phyloP scores from a whole-genome alignment of 2,329 filamentous ascomycete genomes.

The Dothistroma pini region DNA sequence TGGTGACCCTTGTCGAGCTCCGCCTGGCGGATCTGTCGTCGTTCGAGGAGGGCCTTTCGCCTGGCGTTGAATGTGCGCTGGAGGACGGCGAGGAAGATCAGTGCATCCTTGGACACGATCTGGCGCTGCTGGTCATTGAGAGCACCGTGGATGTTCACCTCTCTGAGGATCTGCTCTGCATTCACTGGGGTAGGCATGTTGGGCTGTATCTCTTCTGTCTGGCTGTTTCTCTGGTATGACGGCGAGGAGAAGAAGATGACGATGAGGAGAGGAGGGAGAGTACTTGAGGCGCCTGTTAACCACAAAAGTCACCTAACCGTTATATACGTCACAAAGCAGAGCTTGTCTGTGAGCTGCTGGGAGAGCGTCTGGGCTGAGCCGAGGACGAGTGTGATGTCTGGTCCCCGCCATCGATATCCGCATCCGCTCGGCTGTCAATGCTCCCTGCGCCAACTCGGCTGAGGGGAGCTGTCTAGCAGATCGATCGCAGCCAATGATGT shows the following conservation, averaged over 20 bases:
- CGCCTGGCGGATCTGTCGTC: constrained; percentile 79
- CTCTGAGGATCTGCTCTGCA: constrained; percentile 71
- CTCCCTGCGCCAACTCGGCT: constrained; percentile 7
- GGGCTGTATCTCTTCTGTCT: constrained; percentile 1
- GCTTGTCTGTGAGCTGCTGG: constrained; percentile 12
- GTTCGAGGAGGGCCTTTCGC: constrained; percentile 83
- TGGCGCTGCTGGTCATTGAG: constrained; percentile 77
- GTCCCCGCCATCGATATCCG: constrained; percentile 19
- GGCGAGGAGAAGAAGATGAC: not conserved
- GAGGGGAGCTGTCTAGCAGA: constrained; percentile 6
- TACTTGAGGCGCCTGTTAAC: constrained; percentile 6
- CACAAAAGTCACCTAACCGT: constrained; percentile 14
- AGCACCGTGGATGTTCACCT: constrained; percentile 78
- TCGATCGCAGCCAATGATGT: constrained; percentile 6
- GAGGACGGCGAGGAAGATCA: constrained; percentile 87
- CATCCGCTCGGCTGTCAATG: constrained; percentile 8
- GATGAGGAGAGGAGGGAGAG: constrained; percentile 9
- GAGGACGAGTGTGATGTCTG: constrained; percentile 13
- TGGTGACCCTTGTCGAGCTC: constrained; percentile 87
- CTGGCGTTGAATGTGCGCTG: constrained; percentile 91
- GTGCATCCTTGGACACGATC: constrained; percentile 86
- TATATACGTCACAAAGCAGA: constrained; percentile 25
- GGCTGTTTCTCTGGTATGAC: not conserved
- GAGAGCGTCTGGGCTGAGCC: constrained; percentile 2
- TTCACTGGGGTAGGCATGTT: constrained; percentile 29